Conservation (phyloP, 176 grass and related monocot species). For the Hsuehochloa calcarea region DNA sequence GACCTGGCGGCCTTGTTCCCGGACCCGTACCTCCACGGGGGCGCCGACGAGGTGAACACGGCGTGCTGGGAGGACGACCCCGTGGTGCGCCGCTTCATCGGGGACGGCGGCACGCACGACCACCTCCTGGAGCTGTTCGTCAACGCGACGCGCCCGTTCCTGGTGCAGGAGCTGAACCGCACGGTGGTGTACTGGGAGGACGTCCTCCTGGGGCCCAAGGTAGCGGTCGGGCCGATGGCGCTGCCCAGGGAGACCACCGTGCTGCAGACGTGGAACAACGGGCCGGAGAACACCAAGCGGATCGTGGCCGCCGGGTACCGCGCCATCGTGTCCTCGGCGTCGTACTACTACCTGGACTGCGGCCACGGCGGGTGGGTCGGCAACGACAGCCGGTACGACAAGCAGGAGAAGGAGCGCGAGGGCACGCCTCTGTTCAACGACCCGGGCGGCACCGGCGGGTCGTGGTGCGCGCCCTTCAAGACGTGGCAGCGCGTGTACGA, state of each 20-base stretch:
- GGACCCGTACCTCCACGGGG: conserved; percentile 73
- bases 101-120: conserved; percentile 61
- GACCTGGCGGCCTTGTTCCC: conserved; percentile 67
- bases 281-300: conserved; percentile 83
- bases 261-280: conserved; percentile 97
- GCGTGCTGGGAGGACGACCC: conserved; percentile 94
- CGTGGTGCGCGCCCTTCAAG: conserved; percentile 95
- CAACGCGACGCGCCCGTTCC: conserved; percentile 66
- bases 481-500: conserved; percentile 95
- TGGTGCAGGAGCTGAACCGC: conserved; percentile 72
- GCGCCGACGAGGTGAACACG: conserved; percentile 85
- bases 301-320: conserved; percentile 74
- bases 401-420: conserved; percentile 66
- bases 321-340: conserved; percentile 73
- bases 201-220: conserved; percentile 64
- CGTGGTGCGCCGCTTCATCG: conserved; percentile 48
- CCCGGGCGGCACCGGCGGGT: conserved; percentile 78
- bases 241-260: conserved; percentile 77
- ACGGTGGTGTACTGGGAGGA: conserved; percentile 97
- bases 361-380: conserved; percentile 84
- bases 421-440: conserved; percentile 75
- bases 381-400: conserved; percentile 94
- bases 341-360: conserved; percentile 99
- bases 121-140: conserved; percentile 77
- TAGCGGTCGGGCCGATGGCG: conserved; percentile 40